Evolutionary conservation across 2,329 filamentous ascomycete species (phyloP).

Genomic region (Paecilomyces sp.): DNA sequence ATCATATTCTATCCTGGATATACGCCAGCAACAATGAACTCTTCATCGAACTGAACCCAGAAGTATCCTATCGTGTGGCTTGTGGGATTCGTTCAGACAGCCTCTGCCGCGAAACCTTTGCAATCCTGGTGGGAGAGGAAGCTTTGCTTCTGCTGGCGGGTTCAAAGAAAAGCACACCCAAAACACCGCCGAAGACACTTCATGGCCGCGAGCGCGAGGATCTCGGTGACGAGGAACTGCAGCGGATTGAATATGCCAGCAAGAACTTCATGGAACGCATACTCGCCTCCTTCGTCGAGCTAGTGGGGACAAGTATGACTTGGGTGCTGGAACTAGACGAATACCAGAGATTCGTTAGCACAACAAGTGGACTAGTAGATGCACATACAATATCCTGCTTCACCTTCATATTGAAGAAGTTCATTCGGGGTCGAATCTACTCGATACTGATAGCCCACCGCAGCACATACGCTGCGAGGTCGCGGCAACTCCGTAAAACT

Average conservation of each 20-base stretch:
- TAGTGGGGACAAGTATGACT: slow-evolving; percentile 26
- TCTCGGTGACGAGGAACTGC: slow-evolving; percentile 49
- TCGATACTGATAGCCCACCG: slow-evolving; percentile 5
- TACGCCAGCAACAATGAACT: slow-evolving; percentile 46
- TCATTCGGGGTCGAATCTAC: slow-evolving; percentile 23
- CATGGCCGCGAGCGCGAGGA: slow-evolving; percentile 41
- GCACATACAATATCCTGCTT: slow-evolving; percentile 11
- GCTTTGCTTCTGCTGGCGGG: slow-evolving; percentile 40
- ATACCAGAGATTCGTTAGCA: slow-evolving; percentile 16
- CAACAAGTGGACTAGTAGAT: slow-evolving; percentile 6
- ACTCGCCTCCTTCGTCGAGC: slow-evolving; percentile 20
- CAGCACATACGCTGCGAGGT: background rate
- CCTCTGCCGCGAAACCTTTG: slow-evolving; percentile 44
- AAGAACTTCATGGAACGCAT: slow-evolving; percentile 47
- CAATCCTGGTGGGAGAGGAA: slow-evolving; percentile 56
- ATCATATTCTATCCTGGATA: slow-evolving; percentile 54
- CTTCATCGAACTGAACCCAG: slow-evolving; percentile 59
- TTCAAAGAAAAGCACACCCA: slow-evolving; percentile 4
- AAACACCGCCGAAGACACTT: slow-evolving; percentile 24
- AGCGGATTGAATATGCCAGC: slow-evolving; percentile 54
- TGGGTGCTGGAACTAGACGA: slow-evolving; percentile 30
- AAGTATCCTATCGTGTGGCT: slow-evolving; percentile 54
- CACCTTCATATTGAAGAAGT: slow-evolving; percentile 20
- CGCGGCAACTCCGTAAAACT: background rate
- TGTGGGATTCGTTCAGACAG: slow-evolving; percentile 26